These are phyloP conservation scores for Tetramitus jugosus DNA, from an alignment of 208 protist species.

Conservation along the genomic window DNA sequence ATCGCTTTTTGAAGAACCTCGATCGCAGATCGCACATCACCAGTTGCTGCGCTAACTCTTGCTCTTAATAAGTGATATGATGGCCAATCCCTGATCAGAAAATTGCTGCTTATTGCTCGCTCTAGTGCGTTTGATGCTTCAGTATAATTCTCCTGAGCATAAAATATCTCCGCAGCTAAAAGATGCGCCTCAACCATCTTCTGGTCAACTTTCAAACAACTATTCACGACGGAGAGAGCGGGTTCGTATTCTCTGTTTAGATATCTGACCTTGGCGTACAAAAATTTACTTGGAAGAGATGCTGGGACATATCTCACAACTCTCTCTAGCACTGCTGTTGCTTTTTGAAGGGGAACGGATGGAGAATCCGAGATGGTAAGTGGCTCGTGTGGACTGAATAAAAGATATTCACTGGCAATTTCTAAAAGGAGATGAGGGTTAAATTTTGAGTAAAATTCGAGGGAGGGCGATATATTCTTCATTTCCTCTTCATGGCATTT, in stretches of 20 bases:
- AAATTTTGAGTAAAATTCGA: slow-evolving; percentile 59
- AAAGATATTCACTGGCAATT: slow-evolving; percentile 67
- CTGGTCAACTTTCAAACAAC: slow-evolving; percentile 59
- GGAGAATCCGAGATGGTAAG: slow-evolving; percentile 57
- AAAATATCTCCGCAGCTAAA: slow-evolving; percentile 72
- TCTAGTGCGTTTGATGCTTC: slow-evolving; percentile 69
- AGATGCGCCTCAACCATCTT: slow-evolving; percentile 66
- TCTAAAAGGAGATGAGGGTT: slow-evolving; percentile 66
- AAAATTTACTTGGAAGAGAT: slow-evolving; percentile 47
- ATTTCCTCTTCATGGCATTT: slow-evolving; percentile 58
- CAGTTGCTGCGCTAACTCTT: slow-evolving; percentile 54
- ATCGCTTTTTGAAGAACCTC: slow-evolving; percentile 47
- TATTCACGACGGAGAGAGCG: slow-evolving; percentile 56
- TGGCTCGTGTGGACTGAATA: slow-evolving; percentile 71
- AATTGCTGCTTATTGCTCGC: slow-evolving; percentile 77
- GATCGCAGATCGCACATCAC: slow-evolving; percentile 61
- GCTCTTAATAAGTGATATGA: slow-evolving; percentile 79
- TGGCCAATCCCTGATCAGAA: slow-evolving; percentile 75
- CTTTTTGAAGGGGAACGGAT: slow-evolving; percentile 49
- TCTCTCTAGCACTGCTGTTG: slow-evolving; percentile 57
- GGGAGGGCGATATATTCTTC: slow-evolving; percentile 33
- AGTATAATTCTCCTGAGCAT: slow-evolving; percentile 61
- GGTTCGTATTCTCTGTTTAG: slow-evolving; percentile 61
- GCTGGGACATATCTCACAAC: slow-evolving; percentile 65
- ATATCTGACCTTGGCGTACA: slow-evolving; percentile 67